Evolutionary conservation across 495 filamentous ascomycete genomes (phyloP).

Genomic region (Pseudevernia furfuracea): DNA sequence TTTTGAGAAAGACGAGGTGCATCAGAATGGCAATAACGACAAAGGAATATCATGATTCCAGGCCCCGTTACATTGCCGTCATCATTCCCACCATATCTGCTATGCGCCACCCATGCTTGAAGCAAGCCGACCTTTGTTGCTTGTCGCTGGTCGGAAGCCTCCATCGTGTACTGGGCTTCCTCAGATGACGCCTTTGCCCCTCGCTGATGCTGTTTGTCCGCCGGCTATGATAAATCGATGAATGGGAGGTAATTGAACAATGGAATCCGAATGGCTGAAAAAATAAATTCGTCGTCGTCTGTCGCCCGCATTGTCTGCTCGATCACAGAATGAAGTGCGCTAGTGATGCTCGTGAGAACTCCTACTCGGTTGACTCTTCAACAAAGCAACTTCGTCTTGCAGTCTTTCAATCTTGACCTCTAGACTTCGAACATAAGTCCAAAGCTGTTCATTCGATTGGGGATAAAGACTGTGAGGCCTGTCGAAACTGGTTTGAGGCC

Average conservation of each 20-base stretch:
- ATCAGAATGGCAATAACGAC: slow-evolving; percentile 1
- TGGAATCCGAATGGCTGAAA: not conserved
- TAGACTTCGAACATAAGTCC: slow-evolving; percentile 38
- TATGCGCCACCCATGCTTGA: slow-evolving; percentile 15
- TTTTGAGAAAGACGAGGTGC: slow-evolving; percentile 2
- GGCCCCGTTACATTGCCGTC: not conserved
- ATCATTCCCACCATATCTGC: slow-evolving; percentile 14
- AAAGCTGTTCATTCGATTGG: slow-evolving; percentile 38
- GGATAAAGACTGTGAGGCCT: slow-evolving; percentile 20
- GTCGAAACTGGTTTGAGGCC: slow-evolving; percentile 26
- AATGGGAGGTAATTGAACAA: not conserved
- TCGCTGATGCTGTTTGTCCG: slow-evolving; percentile 18
- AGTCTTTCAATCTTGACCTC: slow-evolving; percentile 25
- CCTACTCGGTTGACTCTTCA: slow-evolving; percentile 22
- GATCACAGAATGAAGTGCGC: not conserved
- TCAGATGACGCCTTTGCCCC: slow-evolving; percentile 16
- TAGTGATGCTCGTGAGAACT: slow-evolving; percentile 10
- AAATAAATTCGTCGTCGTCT: not conserved
- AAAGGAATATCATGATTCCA: not conserved
- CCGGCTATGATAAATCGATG: slow-evolving; percentile 12
- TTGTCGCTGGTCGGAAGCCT: slow-evolving; percentile 20
- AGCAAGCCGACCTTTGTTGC: slow-evolving; percentile 1
- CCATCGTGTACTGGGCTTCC: slow-evolving; percentile 26
- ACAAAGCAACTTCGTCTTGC: slow-evolving; percentile 23
- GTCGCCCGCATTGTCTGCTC: not conserved